Percentiles rank a stretch among this genome's conserved stretches.
phyloP scores from a whole-genome alignment of 768 basidiomycete species.

The Boletus coccyginus region DNA sequence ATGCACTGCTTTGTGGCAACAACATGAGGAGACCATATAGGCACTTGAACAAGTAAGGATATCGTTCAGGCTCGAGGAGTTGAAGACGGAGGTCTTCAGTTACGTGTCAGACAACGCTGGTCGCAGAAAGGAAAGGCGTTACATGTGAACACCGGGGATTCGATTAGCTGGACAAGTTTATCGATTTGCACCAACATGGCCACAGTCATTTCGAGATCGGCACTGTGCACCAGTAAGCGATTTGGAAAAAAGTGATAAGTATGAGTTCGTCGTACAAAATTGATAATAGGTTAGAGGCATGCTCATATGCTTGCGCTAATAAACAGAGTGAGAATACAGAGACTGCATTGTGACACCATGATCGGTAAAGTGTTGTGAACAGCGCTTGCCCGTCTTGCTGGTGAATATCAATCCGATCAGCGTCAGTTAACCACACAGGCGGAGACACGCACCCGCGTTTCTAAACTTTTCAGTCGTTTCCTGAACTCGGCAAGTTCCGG shows the following conservation, averaged over 20 bases:
- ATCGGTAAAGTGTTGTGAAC: constrained; percentile 91
- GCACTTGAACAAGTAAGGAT: constrained; percentile 96
- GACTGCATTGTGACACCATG: constrained; percentile 99
- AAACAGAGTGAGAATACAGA: constrained; percentile 95
- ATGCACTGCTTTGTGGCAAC: constrained; percentile 94
- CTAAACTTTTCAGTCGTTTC: constrained; percentile 86
- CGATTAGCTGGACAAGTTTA: constrained; percentile 96
- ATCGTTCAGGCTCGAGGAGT: constrained; percentile 93
- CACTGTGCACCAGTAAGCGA: constrained; percentile 45
- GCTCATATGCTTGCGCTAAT: constrained; percentile 97
- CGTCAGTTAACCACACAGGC: not conserved
- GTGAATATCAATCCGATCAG: not conserved
- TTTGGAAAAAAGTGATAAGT: not conserved
- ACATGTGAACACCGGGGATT: constrained; percentile 99
- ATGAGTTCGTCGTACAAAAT: constrained; percentile 69
- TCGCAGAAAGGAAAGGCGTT: constrained; percentile 22
- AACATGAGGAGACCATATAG: constrained; percentile 97
- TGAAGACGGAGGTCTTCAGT: constrained; percentile 78
- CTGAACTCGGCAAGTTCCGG: constrained; percentile 95
- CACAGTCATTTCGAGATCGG: constrained; percentile 96
- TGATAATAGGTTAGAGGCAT: constrained; percentile 92
- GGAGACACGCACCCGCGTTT: constrained; percentile 68
- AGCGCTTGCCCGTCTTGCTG: constrained; percentile 95
- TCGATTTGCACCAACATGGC: constrained; percentile 93
- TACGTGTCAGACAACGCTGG: not conserved